phyloP scores from a whole-genome alignment of 2,329 filamentous ascomycete genomes.

The Calonectria fujianensis region DNA sequence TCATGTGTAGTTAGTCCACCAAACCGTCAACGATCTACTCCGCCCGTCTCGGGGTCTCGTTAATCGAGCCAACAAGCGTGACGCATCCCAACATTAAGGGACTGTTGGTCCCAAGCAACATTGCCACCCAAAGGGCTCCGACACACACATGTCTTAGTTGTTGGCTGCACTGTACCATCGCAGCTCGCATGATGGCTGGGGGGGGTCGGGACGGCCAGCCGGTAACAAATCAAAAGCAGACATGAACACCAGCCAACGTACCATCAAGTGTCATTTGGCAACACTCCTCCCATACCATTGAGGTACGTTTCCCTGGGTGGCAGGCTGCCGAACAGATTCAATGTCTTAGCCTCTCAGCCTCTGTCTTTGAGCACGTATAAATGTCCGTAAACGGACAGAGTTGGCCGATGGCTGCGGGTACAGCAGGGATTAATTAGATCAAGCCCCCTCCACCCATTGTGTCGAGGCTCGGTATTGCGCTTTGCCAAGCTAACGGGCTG shows the following conservation, averaged over 20 bases:
- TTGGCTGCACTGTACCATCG: conserved; percentile 27
- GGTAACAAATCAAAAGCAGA: conserved; percentile 42
- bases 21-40: conserved; percentile 5
- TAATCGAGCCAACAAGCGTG: conserved; percentile 1
- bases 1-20: conserved; percentile 13
- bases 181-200: conserved; percentile 30
- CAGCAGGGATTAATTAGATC: conserved; percentile 29
- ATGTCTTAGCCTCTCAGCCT: conserved; percentile 10
- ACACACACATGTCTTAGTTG: conserved; percentile 30
- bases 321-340: conserved; percentile 7
- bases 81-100: not conserved
- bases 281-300: not conserved
- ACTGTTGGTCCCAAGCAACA: conserved; percentile 10
- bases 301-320: not conserved
- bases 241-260: not conserved
- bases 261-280: conserved; percentile 2
- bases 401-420: conserved; percentile 18
- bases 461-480: conserved; percentile 49
- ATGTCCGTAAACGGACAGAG: conserved; percentile 24
- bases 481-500: conserved; percentile 47
- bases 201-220: conserved; percentile 38
- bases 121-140: conserved; percentile 20
- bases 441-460: conserved; percentile 20
- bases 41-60: not conserved
- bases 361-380: conserved; percentile 14